Percentiles rank a stretch among this genome's conserved stretches.
Conservation (phyloP, 305 asterid species). For the Fraxinus paxiana region DNA sequence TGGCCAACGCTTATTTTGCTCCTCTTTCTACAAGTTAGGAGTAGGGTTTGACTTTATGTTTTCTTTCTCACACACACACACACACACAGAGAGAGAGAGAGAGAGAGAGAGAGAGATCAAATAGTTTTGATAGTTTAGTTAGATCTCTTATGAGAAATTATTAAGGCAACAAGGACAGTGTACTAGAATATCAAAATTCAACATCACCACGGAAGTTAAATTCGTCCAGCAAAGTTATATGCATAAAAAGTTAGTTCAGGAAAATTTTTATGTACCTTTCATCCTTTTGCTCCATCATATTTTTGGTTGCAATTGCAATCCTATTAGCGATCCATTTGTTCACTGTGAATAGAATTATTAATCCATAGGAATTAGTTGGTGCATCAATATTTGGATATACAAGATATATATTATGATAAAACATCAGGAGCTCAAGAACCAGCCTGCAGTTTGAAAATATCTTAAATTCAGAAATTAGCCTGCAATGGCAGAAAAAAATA, state of each 20-base stretch:
- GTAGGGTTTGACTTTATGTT: neutral
- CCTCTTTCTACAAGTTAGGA: neutral
- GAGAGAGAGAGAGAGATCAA: neutral
- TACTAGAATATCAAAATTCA: neutral
- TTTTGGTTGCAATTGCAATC: constrained; percentile 79
- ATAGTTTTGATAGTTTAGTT: neutral
- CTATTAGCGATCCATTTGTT: constrained; percentile 94
- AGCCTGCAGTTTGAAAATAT: neutral
- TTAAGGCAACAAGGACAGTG: neutral
- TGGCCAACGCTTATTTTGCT: neutral
- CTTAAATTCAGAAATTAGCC: neutral
- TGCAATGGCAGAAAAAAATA: neutral
- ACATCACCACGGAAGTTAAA: neutral
- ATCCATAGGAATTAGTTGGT: constrained; percentile 8
- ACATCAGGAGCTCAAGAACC: neutral
- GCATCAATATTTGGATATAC: neutral
- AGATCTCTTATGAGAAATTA: neutral
- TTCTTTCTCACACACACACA: neutral
- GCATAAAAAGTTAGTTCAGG: neutral
- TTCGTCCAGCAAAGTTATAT: constrained; percentile 1
- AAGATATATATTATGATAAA: neutral
- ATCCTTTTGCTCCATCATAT: constrained; percentile 96
- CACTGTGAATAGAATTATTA: constrained; percentile 39
- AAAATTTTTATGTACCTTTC: constrained; percentile 56
- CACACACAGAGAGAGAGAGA: neutral